Conservation (phyloP, 2,329 filamentous ascomycete genomes). For the Xylaria sp. region DNA sequence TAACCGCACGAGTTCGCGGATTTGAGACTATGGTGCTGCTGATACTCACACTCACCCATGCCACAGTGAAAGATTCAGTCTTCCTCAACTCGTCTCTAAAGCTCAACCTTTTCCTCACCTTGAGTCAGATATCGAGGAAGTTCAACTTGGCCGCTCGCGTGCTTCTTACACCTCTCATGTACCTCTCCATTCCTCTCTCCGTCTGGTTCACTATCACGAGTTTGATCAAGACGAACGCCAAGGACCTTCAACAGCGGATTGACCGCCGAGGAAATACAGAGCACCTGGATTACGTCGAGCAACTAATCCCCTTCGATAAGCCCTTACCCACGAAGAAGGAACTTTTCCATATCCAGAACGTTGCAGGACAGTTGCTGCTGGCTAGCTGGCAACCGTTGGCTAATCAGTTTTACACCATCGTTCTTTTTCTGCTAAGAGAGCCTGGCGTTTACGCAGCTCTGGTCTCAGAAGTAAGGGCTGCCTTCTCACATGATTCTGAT, state of each 20-base stretch:
- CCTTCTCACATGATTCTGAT: conserved; percentile 35
- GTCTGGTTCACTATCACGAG: conserved; percentile 14
- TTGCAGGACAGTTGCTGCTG: conserved; percentile 36
- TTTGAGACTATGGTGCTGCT: background rate
- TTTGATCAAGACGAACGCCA: conserved; percentile 29
- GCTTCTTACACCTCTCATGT: conserved; percentile 23
- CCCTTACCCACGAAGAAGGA: conserved; percentile 36
- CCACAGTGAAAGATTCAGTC: conserved; percentile 21
- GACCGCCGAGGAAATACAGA: conserved; percentile 36
- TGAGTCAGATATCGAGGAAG: conserved; percentile 26
- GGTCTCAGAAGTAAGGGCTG: conserved; percentile 37
- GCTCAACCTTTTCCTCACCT: conserved; percentile 18
- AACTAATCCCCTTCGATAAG: conserved; percentile 35
- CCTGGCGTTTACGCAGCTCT: conserved; percentile 26
- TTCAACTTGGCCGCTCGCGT: conserved; percentile 35
- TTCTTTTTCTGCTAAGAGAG: conserved; percentile 31
- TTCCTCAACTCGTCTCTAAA: conserved; percentile 17
- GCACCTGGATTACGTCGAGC: conserved; percentile 44
- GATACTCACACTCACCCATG: background rate
- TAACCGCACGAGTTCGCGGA: background rate
- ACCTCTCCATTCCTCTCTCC: conserved; percentile 35
- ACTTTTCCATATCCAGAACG: conserved; percentile 35
- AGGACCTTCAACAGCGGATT: conserved; percentile 38
- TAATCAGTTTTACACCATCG: conserved; percentile 35
- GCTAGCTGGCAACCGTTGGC: conserved; percentile 42